Evolutionary conservation across 441 rosid genomes (phyloP), one percentile per base, ranked within the genome.

Genomic region (Euphorbia schlechtendalii): DNA sequence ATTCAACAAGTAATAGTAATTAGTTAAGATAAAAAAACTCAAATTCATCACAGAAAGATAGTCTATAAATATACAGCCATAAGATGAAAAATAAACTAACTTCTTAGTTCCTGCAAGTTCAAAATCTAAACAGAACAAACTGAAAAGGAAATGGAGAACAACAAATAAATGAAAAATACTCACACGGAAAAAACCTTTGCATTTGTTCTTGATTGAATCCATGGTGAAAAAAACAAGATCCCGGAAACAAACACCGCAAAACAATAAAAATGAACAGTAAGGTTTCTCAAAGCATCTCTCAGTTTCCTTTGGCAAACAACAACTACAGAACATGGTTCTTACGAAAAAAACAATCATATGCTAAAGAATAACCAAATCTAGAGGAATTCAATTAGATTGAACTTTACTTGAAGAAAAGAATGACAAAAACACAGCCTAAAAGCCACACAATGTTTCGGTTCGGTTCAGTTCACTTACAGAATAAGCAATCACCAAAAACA

Each of bases 391-490:
- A 75, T 62, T 57, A 66, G 73, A 46, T 69, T 68, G 58, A 25
- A 71, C 74, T 74, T 65, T 56, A 56, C 58, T 74, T 72, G 57
- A 79, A 76, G 84, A 36, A 77, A 79, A 40, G 82, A 82, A 81
- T 69, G 79, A 60, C 48, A 60, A 70, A 65, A 69, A 65, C 40
- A 53, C 20, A 59, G 64, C 36, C 57, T 32, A 58, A 75, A 76
- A 68, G 69, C 61, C 51, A 48, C 20, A 49, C 51, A 43, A 46
- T 22, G 61, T 28, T 63, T 60, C 73, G 40, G 56, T 56, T 72
- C 65, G 70, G 69, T 67, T 49, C 59, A 67, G 56, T 65, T 79
- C 57, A 70, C 90, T 83, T 83, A 63, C 69, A 51, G 59, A 69
- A 57, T 69, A 85, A 83, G 87, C 68, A 80, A 83, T 66, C 80